Evolutionary conservation across 164 flowering plant species (phyloP).

Genomic region (Brasenia schreberi): DNA sequence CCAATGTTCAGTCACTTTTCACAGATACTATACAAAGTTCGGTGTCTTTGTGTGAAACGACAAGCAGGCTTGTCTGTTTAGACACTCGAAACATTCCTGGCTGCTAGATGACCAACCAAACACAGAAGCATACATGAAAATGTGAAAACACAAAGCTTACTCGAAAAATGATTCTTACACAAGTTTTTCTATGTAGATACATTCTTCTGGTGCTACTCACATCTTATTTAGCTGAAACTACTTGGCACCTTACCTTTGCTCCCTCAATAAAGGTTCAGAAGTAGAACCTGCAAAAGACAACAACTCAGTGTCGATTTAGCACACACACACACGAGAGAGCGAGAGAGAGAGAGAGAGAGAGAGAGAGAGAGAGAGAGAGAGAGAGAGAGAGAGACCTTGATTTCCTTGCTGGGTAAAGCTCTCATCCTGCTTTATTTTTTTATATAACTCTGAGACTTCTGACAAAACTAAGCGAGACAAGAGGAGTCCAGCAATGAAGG

Average conservation of each 20-base stretch:
- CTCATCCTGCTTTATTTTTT: not conserved
- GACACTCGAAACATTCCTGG: too few species aligned
- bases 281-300: conserved; percentile 27
- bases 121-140: too few species aligned
- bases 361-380: not conserved
- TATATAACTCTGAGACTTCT: conserved; percentile 24
- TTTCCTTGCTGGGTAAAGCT: not conserved
- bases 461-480: conserved; percentile 37
- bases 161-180: too few species aligned
- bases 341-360: not conserved
- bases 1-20: not conserved
- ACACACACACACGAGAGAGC: too few species aligned
- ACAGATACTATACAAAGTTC: not conserved
- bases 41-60: not conserved
- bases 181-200: too few species aligned
- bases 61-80: too few species aligned
- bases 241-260: conserved; percentile 14
- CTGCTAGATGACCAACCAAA: too few species aligned
- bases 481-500: conserved; percentile 63
- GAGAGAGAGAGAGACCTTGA: not conserved
- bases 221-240: not conserved
- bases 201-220: too few species aligned
- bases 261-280: conserved; percentile 35
- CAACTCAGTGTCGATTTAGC: too few species aligned
- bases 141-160: too few species aligned